Percentiles rank a stretch among this genome's conserved stretches.
Conservation (phyloP, 1,139 yeast species). For the Oligophagozyma castellii region DNA sequence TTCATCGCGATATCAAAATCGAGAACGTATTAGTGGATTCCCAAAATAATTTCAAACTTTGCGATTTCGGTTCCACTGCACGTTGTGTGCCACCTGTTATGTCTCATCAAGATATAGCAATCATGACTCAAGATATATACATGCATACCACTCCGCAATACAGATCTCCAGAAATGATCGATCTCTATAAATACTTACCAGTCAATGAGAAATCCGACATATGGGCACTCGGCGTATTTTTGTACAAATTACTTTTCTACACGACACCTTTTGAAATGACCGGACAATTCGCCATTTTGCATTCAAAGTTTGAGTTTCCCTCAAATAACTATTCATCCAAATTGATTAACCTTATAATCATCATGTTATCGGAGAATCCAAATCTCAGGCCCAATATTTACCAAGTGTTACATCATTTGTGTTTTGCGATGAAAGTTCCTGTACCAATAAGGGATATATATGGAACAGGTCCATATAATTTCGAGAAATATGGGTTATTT, state of each 20-base stretch:
- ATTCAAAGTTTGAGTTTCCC: constrained; percentile 49
- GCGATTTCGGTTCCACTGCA: constrained; percentile 93
- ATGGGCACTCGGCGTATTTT: constrained; percentile 91
- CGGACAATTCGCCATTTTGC: constrained; percentile 54
- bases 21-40: constrained; percentile 81
- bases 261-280: constrained; percentile 89
- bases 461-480: constrained; percentile 28
- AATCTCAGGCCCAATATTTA: constrained; percentile 73
- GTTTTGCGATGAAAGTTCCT: constrained; percentile 38
- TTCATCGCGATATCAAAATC: constrained; percentile 89
- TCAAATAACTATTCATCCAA: constrained; percentile 38
- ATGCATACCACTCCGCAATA: constrained; percentile 97
- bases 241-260: constrained; percentile 84
- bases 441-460: constrained; percentile 38
- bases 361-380: constrained; percentile 70
- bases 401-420: constrained; percentile 62
- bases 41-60: constrained; percentile 60
- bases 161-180: constrained; percentile 94
- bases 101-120: constrained; percentile 31
- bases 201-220: constrained; percentile 91
- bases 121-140: constrained; percentile 68
- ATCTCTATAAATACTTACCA: constrained; percentile 68
- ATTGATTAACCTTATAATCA: constrained; percentile 61
- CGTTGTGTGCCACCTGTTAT: constrained; percentile 34
- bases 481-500: constrained; percentile 25